Evolutionary conservation across 345 rosid species (phyloP).

Genomic region (Rhodomyrtus tomentosa): DNA sequence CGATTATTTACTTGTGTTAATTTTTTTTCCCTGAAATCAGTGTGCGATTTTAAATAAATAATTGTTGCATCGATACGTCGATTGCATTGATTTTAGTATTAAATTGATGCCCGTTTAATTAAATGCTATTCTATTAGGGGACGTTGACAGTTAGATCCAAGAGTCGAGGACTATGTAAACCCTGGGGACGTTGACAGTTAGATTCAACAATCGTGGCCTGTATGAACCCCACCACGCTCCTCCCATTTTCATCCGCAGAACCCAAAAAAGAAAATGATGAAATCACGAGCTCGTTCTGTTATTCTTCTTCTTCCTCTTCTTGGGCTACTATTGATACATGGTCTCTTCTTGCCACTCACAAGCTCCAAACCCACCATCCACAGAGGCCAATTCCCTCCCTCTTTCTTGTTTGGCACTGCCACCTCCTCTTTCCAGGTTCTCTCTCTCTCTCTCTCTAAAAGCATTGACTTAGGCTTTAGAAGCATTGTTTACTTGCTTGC

Average conservation of each 20-base stretch:
- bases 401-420: constrained; percentile 4
- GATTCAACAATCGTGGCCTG: not conserved
- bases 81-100: not conserved
- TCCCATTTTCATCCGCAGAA: not conserved
- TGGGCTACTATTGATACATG: not conserved
- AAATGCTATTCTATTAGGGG: not conserved
- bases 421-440: constrained; percentile 4
- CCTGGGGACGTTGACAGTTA: not conserved
- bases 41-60: no score
- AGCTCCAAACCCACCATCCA: not conserved
- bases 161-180: not conserved
- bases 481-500: not conserved
- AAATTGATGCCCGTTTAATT: not conserved
- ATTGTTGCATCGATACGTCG: no score
- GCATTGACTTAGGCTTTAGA: not conserved
- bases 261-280: not conserved
- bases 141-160: not conserved
- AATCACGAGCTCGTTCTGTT: not conserved
- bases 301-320: not conserved
- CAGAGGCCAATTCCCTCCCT: constrained; percentile 5
- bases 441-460: not conserved
- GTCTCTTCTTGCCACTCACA: not conserved
- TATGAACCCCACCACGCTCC: not conserved
- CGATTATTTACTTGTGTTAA: no score
- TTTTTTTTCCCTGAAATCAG: no score